These are phyloP conservation scores for Colletotrichum tamarilloi DNA, from an alignment of 2,329 filamentous ascomycete species.

Conservation along the genomic window DNA sequence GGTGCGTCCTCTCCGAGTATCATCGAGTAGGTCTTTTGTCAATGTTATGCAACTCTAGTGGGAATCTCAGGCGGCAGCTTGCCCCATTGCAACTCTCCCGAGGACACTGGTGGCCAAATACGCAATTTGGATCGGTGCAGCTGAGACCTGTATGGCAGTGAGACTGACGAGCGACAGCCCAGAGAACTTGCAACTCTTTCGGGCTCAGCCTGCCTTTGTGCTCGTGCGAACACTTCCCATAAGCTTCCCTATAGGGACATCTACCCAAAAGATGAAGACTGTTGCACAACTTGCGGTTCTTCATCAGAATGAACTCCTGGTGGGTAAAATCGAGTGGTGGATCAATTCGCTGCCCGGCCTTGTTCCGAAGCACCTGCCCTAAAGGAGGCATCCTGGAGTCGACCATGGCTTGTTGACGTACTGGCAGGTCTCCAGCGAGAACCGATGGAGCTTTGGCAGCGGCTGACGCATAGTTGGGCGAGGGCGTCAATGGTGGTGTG, in stretches of 20 bases:
- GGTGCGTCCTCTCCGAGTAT: too few species aligned
- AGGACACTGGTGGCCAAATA: constrained; percentile 39
- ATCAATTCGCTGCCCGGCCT: constrained; percentile 44
- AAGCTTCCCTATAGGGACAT: constrained; percentile 28
- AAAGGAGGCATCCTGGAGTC: background rate
- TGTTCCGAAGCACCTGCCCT: constrained; percentile 38
- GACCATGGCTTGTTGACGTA: background rate
- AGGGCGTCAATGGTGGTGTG: constrained; percentile 38
- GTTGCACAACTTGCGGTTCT: constrained; percentile 46
- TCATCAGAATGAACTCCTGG: constrained; percentile 40
- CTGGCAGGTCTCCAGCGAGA: background rate
- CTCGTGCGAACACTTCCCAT: constrained; percentile 40
- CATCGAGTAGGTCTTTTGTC: constrained; percentile 18
- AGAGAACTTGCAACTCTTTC: constrained; percentile 41
- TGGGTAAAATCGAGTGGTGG: constrained; percentile 36
- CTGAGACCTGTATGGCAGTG: constrained; percentile 41
- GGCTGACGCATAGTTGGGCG: constrained; percentile 36
- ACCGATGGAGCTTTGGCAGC: constrained; percentile 16
- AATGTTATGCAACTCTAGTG: constrained; percentile 37
- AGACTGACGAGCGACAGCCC: constrained; percentile 43
- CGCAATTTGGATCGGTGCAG: constrained; percentile 41
- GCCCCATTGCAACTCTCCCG: constrained; percentile 26
- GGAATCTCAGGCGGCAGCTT: constrained; percentile 35
- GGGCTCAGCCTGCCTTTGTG: constrained; percentile 40
- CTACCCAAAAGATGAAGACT: constrained; percentile 44